Percentiles rank a stretch among this genome's conserved stretches.
phyloP scores from a whole-genome alignment of 768 basidiomycete species.

The Leccinum disarticulatum region DNA sequence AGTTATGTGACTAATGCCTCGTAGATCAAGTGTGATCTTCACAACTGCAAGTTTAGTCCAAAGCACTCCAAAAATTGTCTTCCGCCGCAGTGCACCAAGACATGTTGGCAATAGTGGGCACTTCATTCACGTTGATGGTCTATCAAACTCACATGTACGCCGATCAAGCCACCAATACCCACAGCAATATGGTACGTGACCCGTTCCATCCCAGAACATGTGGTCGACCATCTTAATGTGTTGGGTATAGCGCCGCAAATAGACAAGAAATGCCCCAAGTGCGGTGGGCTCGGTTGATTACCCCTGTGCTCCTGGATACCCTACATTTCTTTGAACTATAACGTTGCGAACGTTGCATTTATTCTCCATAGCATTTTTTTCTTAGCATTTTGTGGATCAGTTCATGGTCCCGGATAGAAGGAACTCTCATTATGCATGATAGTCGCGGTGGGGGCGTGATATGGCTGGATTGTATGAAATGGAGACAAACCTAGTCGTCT shows the following conservation, averaged over 20 bases:
- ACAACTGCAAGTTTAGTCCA: constrained; percentile 63
- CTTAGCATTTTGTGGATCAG: constrained; percentile 10
- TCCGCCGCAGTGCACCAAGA: constrained; percentile 50
- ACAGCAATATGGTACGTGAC: constrained; percentile 57
- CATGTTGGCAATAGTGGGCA: constrained; percentile 73
- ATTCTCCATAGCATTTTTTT: constrained; percentile 5
- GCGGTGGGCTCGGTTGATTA: constrained; percentile 22
- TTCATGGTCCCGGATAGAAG: constrained; percentile 4
- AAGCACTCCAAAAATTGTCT: constrained; percentile 50
- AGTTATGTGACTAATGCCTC: no score
- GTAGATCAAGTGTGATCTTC: constrained; percentile 63
- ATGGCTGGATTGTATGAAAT: constrained; percentile 12
- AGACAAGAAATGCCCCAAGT: constrained; percentile 55
- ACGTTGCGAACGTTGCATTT: constrained; percentile 11
- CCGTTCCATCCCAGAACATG: constrained; percentile 8
- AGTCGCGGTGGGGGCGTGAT: constrained; percentile 4
- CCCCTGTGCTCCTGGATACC: constrained; percentile 3
- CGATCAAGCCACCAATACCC: constrained; percentile 54
- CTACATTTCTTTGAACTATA: not conserved
- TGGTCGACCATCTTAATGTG: not conserved
- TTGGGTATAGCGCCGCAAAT: constrained; percentile 53
- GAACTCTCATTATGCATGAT: constrained; percentile 11
- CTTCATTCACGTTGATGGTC: not conserved
- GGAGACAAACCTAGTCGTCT: constrained; percentile 48
- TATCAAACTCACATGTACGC: constrained; percentile 12